phyloP scores from a whole-genome alignment of 2,329 filamentous ascomycete species.

The Pseudogymnoascus sp. region DNA sequence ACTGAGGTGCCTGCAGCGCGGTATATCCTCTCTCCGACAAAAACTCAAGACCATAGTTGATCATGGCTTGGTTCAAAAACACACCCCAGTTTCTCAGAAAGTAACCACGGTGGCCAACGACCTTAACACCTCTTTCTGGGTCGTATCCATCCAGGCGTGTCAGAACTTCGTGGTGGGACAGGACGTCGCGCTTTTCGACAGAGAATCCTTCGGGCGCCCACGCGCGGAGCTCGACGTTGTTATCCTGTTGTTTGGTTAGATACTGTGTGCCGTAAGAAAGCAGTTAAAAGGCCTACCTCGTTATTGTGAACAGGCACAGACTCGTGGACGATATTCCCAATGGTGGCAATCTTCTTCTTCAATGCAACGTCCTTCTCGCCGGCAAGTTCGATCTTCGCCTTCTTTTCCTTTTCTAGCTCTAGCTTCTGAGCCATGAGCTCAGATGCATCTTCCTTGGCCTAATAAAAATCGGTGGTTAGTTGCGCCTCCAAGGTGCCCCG shows the following conservation, averaged over 20 bases:
- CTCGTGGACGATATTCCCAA: slow-evolving; percentile 89
- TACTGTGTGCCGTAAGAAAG: not conserved
- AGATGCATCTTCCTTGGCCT: slow-evolving; percentile 80
- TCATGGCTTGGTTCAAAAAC: slow-evolving; percentile 83
- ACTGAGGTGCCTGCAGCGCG: slow-evolving; percentile 78
- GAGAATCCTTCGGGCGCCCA: slow-evolving; percentile 74
- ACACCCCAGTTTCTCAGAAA: slow-evolving; percentile 86
- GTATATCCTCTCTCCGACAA: slow-evolving; percentile 74
- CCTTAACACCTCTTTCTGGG: slow-evolving; percentile 83
- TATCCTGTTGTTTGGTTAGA: slow-evolving; percentile 44
- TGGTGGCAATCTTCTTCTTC: slow-evolving; percentile 70
- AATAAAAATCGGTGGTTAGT: slow-evolving; percentile 8
- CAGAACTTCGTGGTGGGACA: slow-evolving; percentile 94
- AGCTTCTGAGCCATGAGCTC: slow-evolving; percentile 73
- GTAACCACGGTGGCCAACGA: slow-evolving; percentile 91
- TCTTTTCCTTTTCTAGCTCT: slow-evolving; percentile 74
- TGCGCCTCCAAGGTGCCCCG: not conserved
- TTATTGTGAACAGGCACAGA: slow-evolving; percentile 77
- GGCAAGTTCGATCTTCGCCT: slow-evolving; percentile 66
- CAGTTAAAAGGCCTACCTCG: slow-evolving; percentile 47
- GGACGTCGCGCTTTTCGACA: slow-evolving; percentile 66
- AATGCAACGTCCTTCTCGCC: slow-evolving; percentile 67
- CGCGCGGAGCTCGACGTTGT: slow-evolving; percentile 68
- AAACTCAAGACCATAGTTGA: slow-evolving; percentile 93
- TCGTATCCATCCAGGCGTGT: slow-evolving; percentile 85